Evolutionary conservation across 148 eudicot species (phyloP), one percentile per base, ranked within the genome.

Genomic region (Silene uniflora): DNA sequence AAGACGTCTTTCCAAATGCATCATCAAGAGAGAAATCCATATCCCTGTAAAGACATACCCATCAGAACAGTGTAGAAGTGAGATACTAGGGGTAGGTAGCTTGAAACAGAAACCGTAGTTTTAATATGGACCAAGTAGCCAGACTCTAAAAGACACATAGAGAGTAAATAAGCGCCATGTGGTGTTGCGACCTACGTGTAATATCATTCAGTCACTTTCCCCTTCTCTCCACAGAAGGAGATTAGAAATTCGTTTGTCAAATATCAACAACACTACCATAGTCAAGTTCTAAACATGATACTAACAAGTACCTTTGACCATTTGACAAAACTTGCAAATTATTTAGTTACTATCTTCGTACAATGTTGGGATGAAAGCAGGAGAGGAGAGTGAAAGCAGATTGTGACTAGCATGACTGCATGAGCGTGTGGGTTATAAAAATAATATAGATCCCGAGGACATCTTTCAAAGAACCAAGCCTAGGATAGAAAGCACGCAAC

Each of bases 1-100:
- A 88, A 58, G 98, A 89, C 63, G 91, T 78, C 83, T 91, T 94
- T 59, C 82, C 96, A 81, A 91, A 85, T 64, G 87, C 93, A 78
- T 79, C 88, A 78, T 89, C 91, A 65, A 94, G 88, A 74, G 87
- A 78, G 74, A 94, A 94, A 84, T 92, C 96, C 87, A 89, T 80
- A 82, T 94, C 98, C 90, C 97, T 94, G 71, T 67, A 8, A 70
- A 71, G 78, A 70, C 74, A 62, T 69, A 66, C 56, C 58, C 70
- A 80, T 74, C 35, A 81, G 67, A 60, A 24, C 64, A 74, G 17
- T 10, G 58, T 29, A 44, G 27, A 73, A 65, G 14, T 19, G 70
- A 74, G 54, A 17, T 19, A 29, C 21, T 25, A 62, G 24, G 47
- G 19, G 32, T 25, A 21, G 42, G n/a, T 67, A 52, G 27, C 22